Evolutionary conservation across 2,329 filamentous ascomycete species (phyloP).

Genomic region (Fusarium brachygibbosum): DNA sequence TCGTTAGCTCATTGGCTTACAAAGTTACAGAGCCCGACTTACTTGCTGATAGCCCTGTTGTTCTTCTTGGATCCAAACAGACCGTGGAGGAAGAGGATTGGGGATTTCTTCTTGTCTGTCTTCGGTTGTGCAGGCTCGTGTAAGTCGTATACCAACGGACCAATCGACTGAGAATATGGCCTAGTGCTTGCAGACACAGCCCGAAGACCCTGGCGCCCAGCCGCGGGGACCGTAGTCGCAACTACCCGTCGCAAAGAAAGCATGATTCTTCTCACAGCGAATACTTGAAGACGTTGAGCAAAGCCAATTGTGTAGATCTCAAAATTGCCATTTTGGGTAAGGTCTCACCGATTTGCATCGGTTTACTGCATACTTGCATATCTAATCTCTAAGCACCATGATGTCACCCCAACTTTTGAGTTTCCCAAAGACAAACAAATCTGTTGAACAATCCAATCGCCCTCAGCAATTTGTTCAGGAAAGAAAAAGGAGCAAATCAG

Average conservation of each 20-base stretch:
- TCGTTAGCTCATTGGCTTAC: not conserved
- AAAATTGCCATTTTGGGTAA: slow-evolving; percentile 42
- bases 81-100: slow-evolving; percentile 91
- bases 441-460: slow-evolving; percentile 7
- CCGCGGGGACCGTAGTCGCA: slow-evolving; percentile 4
- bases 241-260: slow-evolving; percentile 35
- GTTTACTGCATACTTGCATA: slow-evolving; percentile 45
- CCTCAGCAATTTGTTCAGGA: slow-evolving; percentile 1
- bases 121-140: slow-evolving; percentile 67
- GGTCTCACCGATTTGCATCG: slow-evolving; percentile 21
- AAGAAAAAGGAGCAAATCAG: not conserved
- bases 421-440: slow-evolving; percentile 10
- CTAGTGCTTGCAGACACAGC: slow-evolving; percentile 19
- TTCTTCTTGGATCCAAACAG: slow-evolving; percentile 97
- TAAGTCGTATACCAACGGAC: slow-evolving; percentile 73
- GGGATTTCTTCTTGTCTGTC: slow-evolving; percentile 60
- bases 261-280: slow-evolving; percentile 33
- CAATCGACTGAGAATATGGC: slow-evolving; percentile 44
- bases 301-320: slow-evolving; percentile 40
- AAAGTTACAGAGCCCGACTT: slow-evolving; percentile 53
- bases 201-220: slow-evolving; percentile 7
- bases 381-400: slow-evolving; percentile 36
- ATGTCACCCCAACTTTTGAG: slow-evolving; percentile 33
- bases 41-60: slow-evolving; percentile 95
- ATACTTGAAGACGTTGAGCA: slow-evolving; percentile 21